Evolutionary conservation across 345 rosid genomes (phyloP).

Genomic region (Populus deltoides): DNA sequence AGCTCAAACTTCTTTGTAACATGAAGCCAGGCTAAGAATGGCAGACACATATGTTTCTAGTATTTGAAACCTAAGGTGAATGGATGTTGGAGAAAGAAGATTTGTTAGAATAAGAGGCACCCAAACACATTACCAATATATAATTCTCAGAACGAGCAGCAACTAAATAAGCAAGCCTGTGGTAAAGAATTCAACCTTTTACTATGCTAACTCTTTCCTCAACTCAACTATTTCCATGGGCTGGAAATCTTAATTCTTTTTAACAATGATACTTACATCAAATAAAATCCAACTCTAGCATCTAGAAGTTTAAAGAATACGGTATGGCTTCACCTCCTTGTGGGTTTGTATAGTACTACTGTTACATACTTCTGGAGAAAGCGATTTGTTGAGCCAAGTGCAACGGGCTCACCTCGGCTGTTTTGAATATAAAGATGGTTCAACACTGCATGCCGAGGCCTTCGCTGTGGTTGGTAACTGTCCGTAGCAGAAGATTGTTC

Average conservation of each 20-base stretch:
- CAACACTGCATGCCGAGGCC: constrained; percentile 35
- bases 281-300: background rate
- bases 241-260: constrained; percentile 3
- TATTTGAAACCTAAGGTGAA: background rate
- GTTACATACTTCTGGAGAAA: constrained; percentile 50
- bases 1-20: no score
- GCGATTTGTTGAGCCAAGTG: constrained; percentile 42
- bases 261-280: constrained; percentile 5
- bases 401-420: constrained; percentile 29
- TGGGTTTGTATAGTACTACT: constrained; percentile 45
- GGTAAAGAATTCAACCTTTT: constrained; percentile 6
- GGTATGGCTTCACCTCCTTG: constrained; percentile 24
- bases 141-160: constrained; percentile 1
- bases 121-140: background rate
- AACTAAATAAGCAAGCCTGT: constrained; percentile 10
- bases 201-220: constrained; percentile 2
- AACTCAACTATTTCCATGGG: background rate
- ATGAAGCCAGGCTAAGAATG: no score
- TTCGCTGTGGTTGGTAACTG: constrained; percentile 19
- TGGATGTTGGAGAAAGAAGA: background rate
- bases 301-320: background rate
- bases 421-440: constrained; percentile 47
- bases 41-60: no score
- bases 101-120: background rate
- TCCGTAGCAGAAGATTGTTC: constrained; percentile 11